Evolutionary conservation across 805 yeast species (phyloP), one percentile per base, ranked within the genome.

Genomic region (Cyberlindnera samutprakarnensis): DNA sequence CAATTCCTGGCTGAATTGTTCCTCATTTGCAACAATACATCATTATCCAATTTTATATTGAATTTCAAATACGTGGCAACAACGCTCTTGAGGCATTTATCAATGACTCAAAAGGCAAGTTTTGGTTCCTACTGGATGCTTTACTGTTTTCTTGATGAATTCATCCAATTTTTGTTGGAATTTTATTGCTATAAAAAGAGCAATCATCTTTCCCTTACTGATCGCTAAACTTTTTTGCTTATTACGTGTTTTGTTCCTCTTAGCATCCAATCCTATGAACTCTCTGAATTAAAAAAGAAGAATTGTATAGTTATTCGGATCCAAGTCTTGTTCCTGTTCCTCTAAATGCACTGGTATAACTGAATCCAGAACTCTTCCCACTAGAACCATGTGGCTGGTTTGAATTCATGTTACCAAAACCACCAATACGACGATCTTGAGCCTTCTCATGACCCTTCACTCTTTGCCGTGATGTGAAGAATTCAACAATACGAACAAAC

Each of bases 261-360:
- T n/a, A n/a, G n/a, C n/a, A n/a, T n/a, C n/a, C n/a, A n/a, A n/a
- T n/a, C n/a, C n/a, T n/a, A n/a, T n/a, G n/a, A n/a, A n/a, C n/a
- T n/a, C n/a, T n/a, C n/a, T n/a, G n/a, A n/a, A n/a, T n/a, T n/a
- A n/a, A n/a, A n/a, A n/a, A n/a, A n/a, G n/a, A n/a, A n/a, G n/a
- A n/a, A n/a, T n/a, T n/a, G n/a, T n/a, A n/a, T n/a, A n/a, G n/a
- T n/a, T n/a, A n/a, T n/a, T n/a, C n/a, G n/a, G n/a, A n/a, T n/a
- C 69, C 68, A 14, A 63, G 42, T 44, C 66, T 50, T 39, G 57
- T 54, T 12, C 69, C 69, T 30, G 52, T 53, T 2, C 69, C 68
- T 31, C 46, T 47, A 40, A 60, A 62, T 1, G 52, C 16, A 20
- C 16, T 14, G 12, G 26, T 8, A 19, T 10, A 13, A 3, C 50